A percentile compares a stretch with the other conserved stretches of the same genome.
These are phyloP conservation scores for Aspergillus pseudoglaucus DNA, from an alignment of 2,329 filamentous ascomycete species.

Conservation along the genomic window DNA sequence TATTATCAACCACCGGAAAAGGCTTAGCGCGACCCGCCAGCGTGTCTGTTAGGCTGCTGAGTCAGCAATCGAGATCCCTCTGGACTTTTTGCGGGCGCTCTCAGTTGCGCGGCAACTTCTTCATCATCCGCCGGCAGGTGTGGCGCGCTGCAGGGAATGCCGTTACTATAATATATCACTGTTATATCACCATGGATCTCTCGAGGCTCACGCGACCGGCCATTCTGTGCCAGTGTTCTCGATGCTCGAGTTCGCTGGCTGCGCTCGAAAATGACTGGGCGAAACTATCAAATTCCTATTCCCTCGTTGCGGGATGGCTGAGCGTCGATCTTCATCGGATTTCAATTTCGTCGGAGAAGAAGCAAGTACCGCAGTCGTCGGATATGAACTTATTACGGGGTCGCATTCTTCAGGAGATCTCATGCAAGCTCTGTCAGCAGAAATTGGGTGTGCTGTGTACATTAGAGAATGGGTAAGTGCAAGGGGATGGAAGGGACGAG, in stretches of 20 bases:
- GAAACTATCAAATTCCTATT: constrained; percentile 32
- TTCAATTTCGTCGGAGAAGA: constrained; percentile 29
- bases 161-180: neutral
- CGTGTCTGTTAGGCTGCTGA: constrained; percentile 15
- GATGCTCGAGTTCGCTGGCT: constrained; percentile 35
- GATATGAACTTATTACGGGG: constrained; percentile 30
- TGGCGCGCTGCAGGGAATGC: constrained; percentile 1
- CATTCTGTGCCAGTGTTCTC: constrained; percentile 32
- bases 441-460: constrained; percentile 30
- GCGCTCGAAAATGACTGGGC: constrained; percentile 38
- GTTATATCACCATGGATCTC: constrained; percentile 26
- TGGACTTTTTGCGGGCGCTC: constrained; percentile 10
- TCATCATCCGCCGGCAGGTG: constrained; percentile 5
- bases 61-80: constrained; percentile 22
- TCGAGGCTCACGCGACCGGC: constrained; percentile 29
- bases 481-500: neutral
- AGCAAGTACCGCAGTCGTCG: constrained; percentile 30
- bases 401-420: constrained; percentile 30
- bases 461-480: constrained; percentile 31
- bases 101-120: constrained; percentile 10
- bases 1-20: constrained; percentile 16
- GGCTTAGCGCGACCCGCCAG: constrained; percentile 12
- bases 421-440: constrained; percentile 34
- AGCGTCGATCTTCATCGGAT: constrained; percentile 34
- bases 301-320: constrained; percentile 31